phyloP scores from a whole-genome alignment of 1,284 basidiomycete genomes.

The Ceratobasidium sp. region DNA sequence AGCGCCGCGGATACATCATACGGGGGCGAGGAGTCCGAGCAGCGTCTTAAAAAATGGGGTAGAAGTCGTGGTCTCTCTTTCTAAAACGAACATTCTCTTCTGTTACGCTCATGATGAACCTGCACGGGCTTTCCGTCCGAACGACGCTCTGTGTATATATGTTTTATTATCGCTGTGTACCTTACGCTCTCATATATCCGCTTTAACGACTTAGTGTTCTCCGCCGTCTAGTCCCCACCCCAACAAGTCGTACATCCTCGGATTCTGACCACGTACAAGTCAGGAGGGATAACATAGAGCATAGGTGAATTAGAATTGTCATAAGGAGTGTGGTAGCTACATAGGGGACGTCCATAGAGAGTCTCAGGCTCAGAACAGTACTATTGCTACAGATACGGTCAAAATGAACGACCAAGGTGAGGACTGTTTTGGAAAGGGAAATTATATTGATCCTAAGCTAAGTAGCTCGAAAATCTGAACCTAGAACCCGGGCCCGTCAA shows the following conservation, averaged over 20 bases:
- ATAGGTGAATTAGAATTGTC: too few relatives aligned
- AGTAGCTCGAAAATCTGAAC: too few relatives aligned
- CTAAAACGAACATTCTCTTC: constrained; percentile 7
- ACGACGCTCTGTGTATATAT: constrained; percentile 33
- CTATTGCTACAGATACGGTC: too few relatives aligned
- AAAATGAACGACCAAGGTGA: background rate
- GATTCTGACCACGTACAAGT: background rate
- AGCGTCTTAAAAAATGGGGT: constrained; percentile 41
- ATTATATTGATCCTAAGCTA: too few relatives aligned
- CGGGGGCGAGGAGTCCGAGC: constrained; percentile 27
- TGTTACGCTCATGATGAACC: constrained; percentile 15
- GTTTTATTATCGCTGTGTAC: constrained; percentile 15
- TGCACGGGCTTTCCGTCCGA: background rate
- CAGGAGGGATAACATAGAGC: too few relatives aligned
- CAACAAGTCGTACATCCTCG: too few relatives aligned
- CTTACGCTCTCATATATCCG: background rate
- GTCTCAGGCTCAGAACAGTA: too few relatives aligned
- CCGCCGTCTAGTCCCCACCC: too few relatives aligned
- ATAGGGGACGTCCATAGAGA: background rate
- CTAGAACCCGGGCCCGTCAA: constrained; percentile 7
- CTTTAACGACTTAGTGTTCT: too few relatives aligned
- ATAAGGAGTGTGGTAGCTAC: too few relatives aligned
- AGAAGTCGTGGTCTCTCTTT: constrained; percentile 40
- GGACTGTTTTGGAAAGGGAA: too few relatives aligned
- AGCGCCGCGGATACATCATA: constrained; percentile 29